Conservation (phyloP, 495 filamentous ascomycete species). For the Aspergillus taichungensis region DNA sequence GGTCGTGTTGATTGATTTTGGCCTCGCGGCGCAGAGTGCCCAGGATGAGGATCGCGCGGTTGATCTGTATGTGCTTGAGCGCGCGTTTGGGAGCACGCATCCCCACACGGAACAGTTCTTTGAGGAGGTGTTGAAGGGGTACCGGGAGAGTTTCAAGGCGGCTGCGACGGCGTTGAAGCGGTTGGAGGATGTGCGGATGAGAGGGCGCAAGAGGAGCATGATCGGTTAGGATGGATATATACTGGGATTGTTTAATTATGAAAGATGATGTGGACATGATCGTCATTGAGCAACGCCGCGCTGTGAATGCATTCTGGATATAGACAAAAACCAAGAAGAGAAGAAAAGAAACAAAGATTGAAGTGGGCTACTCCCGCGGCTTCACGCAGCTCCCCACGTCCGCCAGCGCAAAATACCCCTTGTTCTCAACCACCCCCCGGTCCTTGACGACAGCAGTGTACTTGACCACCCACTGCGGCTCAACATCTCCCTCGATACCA, state of each 20-base stretch:
- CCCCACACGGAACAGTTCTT: slow-evolving; percentile 77
- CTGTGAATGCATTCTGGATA: not conserved
- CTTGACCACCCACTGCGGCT: slow-evolving; percentile 91
- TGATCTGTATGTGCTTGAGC: slow-evolving; percentile 92
- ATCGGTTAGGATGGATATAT: slow-evolving; percentile 48
- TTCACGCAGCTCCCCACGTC: slow-evolving; percentile 47
- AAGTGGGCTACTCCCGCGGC: slow-evolving; percentile 10
- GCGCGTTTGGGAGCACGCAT: slow-evolving; percentile 94
- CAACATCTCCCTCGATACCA: slow-evolving; percentile 62
- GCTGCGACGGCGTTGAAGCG: slow-evolving; percentile 57
- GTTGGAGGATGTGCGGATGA: slow-evolving; percentile 88
- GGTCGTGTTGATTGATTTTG: slow-evolving; percentile 91
- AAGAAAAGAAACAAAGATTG: slow-evolving; percentile 3
- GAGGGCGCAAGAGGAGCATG: slow-evolving; percentile 98
- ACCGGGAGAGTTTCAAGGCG: slow-evolving; percentile 51
- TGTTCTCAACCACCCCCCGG: slow-evolving; percentile 95
- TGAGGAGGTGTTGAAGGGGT: slow-evolving; percentile 49
- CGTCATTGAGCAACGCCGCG: no score
- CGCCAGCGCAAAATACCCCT: slow-evolving; percentile 88
- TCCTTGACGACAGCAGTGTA: slow-evolving; percentile 97
- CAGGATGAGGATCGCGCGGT: slow-evolving; percentile 92
- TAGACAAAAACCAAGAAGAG: not conserved
- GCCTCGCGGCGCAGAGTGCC: slow-evolving; percentile 71
- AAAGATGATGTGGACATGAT: no score
- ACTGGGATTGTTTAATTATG: no score